Evolutionary conservation across 225 moss, liverwort and hornwort genomes (phyloP).

Genomic region (Physcomitrellopsis africana): DNA sequence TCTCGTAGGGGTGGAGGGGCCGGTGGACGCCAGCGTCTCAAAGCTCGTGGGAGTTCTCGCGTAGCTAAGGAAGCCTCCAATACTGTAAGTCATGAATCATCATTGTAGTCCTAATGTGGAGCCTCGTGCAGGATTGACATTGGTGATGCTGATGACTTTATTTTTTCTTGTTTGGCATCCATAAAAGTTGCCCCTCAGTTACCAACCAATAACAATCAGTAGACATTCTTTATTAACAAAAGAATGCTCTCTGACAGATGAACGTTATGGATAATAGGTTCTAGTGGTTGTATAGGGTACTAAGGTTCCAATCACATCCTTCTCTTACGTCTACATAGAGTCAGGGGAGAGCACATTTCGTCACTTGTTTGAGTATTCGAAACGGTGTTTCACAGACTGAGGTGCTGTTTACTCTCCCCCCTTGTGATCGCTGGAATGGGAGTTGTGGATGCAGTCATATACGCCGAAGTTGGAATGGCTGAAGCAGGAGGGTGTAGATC

Average conservation of each 20-base stretch:
- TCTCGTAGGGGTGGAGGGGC: constrained; percentile 54
- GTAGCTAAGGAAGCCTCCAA: constrained; percentile 48
- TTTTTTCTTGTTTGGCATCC: constrained; percentile 7
- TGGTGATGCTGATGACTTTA: not conserved
- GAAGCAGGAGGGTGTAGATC: constrained; percentile 90
- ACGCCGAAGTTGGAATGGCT: constrained; percentile 85
- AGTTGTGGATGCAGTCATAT: constrained; percentile 66
- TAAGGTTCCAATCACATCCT: constrained; percentile 24
- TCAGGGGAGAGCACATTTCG: constrained; percentile 23
- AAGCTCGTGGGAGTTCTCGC: constrained; percentile 51
- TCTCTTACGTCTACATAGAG: constrained; percentile 1
- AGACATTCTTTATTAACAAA: not conserved
- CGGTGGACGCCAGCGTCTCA: constrained; percentile 63
- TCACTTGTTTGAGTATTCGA: constrained; percentile 41
- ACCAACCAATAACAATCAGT: not conserved
- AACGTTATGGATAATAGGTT: constrained; percentile 19
- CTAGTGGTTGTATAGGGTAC: constrained; percentile 10
- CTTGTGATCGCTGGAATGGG: constrained; percentile 55
- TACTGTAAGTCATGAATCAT: constrained; percentile 47
- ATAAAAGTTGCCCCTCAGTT: constrained; percentile 19
- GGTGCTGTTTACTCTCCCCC: constrained; percentile 42
- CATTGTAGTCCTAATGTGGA: constrained; percentile 29
- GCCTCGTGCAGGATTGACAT: constrained; percentile 7
- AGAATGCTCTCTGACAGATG: constrained; percentile 5
- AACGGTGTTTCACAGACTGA: constrained; percentile 49